Conservation (phyloP, 1,139 yeast species). For the Pneumocystis wakefieldiae region DNA sequence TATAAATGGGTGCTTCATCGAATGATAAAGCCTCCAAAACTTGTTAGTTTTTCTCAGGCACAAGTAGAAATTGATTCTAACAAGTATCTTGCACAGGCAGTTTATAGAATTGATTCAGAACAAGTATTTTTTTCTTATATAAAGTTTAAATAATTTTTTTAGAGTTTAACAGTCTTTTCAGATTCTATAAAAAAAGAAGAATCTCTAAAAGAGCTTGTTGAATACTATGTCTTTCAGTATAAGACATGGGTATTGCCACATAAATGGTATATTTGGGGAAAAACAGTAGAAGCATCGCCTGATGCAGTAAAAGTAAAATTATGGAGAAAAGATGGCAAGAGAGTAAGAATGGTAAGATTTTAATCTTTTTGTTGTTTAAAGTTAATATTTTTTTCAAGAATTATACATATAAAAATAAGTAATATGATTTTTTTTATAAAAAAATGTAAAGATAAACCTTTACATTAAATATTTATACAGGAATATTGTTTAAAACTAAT, state of each 20-base stretch:
- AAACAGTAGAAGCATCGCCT: background rate
- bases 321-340: background rate
- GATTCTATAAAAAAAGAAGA: background rate
- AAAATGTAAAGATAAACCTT: background rate
- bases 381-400: background rate
- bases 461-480: too few relatives aligned
- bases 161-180: background rate
- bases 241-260: background rate
- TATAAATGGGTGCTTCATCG: background rate
- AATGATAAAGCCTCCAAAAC: background rate
- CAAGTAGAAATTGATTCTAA: background rate
- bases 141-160: background rate
- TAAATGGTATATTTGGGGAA: background rate
- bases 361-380: background rate
- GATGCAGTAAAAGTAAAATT: background rate
- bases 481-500: too few relatives aligned
- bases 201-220: background rate
- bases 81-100: background rate
- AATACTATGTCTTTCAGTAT: background rate
- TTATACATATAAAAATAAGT: background rate
- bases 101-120: background rate
- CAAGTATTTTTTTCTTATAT: background rate
- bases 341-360: background rate
- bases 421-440: background rate
- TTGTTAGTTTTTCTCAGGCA: background rate